phyloP scores from a whole-genome alignment of 2,329 filamentous ascomycete genomes.

The Fusarium fracticaudum region DNA sequence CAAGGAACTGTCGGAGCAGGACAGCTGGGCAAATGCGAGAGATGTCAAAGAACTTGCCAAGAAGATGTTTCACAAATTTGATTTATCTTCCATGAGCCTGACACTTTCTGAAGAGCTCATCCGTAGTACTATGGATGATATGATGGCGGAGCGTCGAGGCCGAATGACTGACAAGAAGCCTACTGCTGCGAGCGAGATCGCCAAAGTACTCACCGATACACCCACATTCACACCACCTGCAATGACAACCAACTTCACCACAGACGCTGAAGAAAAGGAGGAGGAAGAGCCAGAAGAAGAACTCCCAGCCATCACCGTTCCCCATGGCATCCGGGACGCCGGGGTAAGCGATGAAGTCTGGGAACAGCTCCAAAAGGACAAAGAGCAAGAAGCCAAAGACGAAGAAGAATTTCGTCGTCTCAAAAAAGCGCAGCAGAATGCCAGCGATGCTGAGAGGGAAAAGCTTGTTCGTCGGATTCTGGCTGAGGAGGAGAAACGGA shows the following conservation, averaged over 20 bases:
- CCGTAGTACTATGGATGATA: constrained; percentile 28
- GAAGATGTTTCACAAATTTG: constrained; percentile 55
- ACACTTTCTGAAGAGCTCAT: constrained; percentile 33
- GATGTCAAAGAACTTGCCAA: constrained; percentile 67
- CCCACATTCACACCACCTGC: not conserved
- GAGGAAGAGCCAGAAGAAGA: not conserved
- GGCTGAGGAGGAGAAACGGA: constrained; percentile 49
- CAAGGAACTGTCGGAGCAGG: constrained; percentile 50
- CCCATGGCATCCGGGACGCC: constrained; percentile 56
- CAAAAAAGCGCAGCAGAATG: constrained; percentile 41
- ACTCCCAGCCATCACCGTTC: not conserved
- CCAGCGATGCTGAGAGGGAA: constrained; percentile 47
- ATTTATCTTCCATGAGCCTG: constrained; percentile 14
- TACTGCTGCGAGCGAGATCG: rapidly evolving
- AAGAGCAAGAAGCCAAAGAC: constrained; percentile 48
- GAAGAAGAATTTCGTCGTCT: constrained; percentile 51
- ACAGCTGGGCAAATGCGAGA: constrained; percentile 70
- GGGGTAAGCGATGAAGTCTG: constrained; percentile 70
- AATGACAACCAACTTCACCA: not conserved
- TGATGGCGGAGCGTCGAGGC: constrained; percentile 30
- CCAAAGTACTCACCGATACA: rapidly evolving
- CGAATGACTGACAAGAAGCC: constrained; percentile 26
- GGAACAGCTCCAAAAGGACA: constrained; percentile 67
- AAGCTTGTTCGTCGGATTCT: constrained; percentile 47
- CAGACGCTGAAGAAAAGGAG: not conserved